These are phyloP conservation scores for Sporothrix inflata DNA, from an alignment of 2,329 filamentous ascomycete genomes.

Conservation along the genomic window DNA sequence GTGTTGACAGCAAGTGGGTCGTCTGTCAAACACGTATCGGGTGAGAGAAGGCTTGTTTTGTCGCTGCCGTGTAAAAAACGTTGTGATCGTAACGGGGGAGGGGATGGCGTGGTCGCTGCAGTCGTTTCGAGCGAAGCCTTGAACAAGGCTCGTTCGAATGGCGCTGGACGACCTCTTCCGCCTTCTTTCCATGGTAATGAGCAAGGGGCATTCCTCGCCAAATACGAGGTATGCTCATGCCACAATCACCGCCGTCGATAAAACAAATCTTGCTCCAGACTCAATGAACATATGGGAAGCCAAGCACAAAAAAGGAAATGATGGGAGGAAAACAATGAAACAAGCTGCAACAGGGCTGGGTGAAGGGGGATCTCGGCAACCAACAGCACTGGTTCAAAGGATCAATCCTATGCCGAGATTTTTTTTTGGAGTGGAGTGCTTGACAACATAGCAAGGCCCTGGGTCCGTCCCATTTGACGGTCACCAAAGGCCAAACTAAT, in stretches of 20 bases:
- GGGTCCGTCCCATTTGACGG: slow-evolving; percentile 8
- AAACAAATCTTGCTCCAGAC: slow-evolving; percentile 9
- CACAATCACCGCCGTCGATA: neutral
- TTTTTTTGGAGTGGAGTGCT: neutral
- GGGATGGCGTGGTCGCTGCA: neutral
- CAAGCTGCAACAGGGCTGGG: slow-evolving; percentile 4
- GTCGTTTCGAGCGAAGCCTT: neutral
- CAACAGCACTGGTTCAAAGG: slow-evolving; percentile 12
- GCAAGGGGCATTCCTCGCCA: neutral
- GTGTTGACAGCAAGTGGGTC: neutral
- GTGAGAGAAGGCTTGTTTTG: slow-evolving; percentile 10
- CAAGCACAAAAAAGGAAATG: slow-evolving; percentile 23
- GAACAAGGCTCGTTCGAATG: neutral
- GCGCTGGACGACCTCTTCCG: neutral
- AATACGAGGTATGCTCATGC: neutral
- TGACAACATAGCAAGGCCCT: neutral
- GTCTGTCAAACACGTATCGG: neutral
- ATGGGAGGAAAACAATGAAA: slow-evolving; percentile 1
- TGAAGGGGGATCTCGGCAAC: slow-evolving; percentile 10
- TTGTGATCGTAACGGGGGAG: neutral
- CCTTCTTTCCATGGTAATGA: neutral
- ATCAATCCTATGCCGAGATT: slow-evolving; percentile 24
- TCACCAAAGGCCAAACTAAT: neutral
- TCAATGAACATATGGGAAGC: neutral
- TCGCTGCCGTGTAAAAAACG: slow-evolving; percentile 4